Conservation (phyloP, 139 green algal genomes). For the Gonium pectorale region DNA sequence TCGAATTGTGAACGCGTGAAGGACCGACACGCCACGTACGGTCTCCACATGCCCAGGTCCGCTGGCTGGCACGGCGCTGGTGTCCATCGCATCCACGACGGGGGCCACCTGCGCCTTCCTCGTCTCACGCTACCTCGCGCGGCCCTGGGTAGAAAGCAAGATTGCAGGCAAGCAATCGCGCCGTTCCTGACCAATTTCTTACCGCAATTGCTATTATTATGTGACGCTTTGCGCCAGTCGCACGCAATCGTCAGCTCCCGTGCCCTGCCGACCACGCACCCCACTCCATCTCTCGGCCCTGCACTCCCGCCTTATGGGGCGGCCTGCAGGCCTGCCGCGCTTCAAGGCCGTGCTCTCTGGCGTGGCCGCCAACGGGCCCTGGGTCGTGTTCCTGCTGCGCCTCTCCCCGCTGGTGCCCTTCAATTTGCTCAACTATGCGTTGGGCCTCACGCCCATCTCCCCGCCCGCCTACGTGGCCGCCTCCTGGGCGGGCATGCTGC, state of each 20-base stretch:
- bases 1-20: too few species aligned
- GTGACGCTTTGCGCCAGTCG: not conserved
- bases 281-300: not conserved
- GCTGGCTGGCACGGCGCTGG: constrained; percentile 69
- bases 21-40: too few species aligned
- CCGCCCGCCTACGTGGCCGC: constrained; percentile 73
- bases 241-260: not conserved
- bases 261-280: not conserved
- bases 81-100: constrained; percentile 71
- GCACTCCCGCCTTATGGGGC: too few species aligned
- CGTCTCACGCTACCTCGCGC: constrained; percentile 71
- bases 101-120: constrained; percentile 77
- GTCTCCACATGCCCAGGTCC: constrained; percentile 62
- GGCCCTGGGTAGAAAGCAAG: constrained; percentile 61
- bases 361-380: constrained; percentile 47
- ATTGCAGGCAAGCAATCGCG: constrained; percentile 46
- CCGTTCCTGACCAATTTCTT: too few species aligned
- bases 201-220: too few species aligned
- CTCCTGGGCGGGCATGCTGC: constrained; percentile 88
- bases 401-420: constrained; percentile 83
- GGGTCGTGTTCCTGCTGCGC: constrained; percentile 81
- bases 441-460: constrained; percentile 50
- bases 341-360: constrained; percentile 65
- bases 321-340: constrained; percentile 29
- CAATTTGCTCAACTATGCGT: constrained; percentile 80